These are phyloP conservation scores for Aspergillus tamarii DNA, from an alignment of 2,329 filamentous ascomycete genomes.

Conservation along the genomic window DNA sequence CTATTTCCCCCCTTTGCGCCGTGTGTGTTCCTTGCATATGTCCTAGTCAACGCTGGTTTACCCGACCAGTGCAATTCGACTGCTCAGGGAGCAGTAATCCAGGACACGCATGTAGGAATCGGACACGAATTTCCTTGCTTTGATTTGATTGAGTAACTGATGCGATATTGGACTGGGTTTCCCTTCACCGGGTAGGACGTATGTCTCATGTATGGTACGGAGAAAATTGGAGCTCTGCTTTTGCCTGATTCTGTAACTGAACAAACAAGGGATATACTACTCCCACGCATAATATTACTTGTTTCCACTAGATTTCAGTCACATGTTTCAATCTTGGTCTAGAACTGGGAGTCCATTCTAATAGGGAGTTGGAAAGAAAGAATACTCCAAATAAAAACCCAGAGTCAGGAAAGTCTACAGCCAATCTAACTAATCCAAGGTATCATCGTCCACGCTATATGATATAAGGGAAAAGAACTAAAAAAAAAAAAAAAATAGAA, in stretches of 20 bases:
- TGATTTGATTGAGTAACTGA: constrained; percentile 20
- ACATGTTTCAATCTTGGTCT: neutral
- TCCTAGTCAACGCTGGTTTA: constrained; percentile 16
- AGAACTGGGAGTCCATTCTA: neutral
- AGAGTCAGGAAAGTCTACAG: neutral
- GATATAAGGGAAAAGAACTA: neutral
- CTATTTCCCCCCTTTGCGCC: constrained; percentile 26
- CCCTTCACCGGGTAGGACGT: constrained; percentile 21
- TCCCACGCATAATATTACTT: neutral
- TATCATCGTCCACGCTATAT: neutral
- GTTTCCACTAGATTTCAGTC: neutral
- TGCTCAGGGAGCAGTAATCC: constrained; percentile 16
- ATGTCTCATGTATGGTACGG: constrained; percentile 32
- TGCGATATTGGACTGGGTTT: constrained; percentile 24
- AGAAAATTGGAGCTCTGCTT: constrained; percentile 28
- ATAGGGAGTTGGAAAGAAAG: neutral
- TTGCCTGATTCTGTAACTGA: constrained; percentile 1
- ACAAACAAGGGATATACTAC: neutral
- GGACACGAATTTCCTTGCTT: constrained; percentile 11
- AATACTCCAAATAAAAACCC: neutral
- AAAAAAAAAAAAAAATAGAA: neutral
- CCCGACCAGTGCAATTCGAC: constrained; percentile 17
- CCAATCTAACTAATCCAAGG: constrained; percentile 5
- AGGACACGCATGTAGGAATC: constrained; percentile 7
- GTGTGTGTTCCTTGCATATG: constrained; percentile 17